Evolutionary conservation across 176 grass and related monocot genomes (phyloP).

Genomic region (barley (Hordeum vulgare)): DNA sequence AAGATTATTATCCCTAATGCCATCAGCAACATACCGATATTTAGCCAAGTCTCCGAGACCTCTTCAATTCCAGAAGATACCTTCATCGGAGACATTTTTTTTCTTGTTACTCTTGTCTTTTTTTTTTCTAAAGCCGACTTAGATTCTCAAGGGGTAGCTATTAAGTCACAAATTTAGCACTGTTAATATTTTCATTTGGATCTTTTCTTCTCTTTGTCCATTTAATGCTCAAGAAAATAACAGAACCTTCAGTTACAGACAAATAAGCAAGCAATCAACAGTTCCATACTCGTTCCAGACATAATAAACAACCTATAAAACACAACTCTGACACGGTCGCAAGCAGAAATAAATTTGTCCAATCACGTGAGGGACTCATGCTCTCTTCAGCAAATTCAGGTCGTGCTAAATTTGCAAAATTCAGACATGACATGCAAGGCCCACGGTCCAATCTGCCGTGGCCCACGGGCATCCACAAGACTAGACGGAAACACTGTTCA

Average conservation of each 20-base stretch:
- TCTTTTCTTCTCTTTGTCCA: background rate
- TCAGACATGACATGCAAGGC: background rate
- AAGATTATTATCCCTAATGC: no score
- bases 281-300: background rate
- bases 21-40: no score
- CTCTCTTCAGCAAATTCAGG: conserved; percentile 7
- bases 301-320: background rate
- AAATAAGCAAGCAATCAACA: background rate
- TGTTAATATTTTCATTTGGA: background rate
- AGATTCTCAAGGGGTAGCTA: no score
- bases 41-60: no score
- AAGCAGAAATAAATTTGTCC: background rate
- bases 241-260: background rate
- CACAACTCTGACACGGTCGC: background rate
- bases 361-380: background rate
- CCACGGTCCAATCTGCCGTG: background rate
- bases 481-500: background rate
- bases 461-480: background rate
- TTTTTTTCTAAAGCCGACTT: no score
- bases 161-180: no score
- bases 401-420: background rate
- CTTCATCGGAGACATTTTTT: no score
- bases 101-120: no score
- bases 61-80: no score
- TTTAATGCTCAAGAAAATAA: background rate